Evolutionary conservation across 495 filamentous ascomycete species (phyloP).

Genomic region (Achaetomiella virescens): DNA sequence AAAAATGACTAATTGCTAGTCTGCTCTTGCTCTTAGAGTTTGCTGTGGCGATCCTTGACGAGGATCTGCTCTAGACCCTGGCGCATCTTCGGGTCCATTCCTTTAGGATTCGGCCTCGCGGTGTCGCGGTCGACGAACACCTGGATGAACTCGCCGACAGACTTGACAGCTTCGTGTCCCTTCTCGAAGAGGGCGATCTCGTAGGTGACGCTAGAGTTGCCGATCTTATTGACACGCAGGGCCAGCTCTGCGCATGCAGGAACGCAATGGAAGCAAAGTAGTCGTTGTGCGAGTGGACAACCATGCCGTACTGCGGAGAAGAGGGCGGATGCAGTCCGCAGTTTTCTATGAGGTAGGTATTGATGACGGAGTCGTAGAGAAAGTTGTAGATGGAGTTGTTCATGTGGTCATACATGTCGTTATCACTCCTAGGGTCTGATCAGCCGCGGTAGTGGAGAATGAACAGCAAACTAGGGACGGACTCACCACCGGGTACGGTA

Average conservation of each 20-base stretch:
- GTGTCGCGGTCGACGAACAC: constrained; percentile 77
- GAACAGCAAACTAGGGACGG: too few species aligned
- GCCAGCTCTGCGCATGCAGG: constrained; percentile 77
- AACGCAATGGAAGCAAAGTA: constrained; percentile 78
- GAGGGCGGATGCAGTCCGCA: constrained; percentile 68
- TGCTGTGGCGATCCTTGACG: constrained; percentile 8
- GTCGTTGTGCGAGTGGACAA: constrained; percentile 75
- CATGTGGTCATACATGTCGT: constrained; percentile 89
- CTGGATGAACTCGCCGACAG: constrained; percentile 82
- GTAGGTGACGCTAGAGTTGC: constrained; percentile 84
- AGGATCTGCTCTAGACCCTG: constrained; percentile 45
- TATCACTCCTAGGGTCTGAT: constrained; percentile 48
- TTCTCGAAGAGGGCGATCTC: constrained; percentile 83
- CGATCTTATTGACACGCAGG: constrained; percentile 74
- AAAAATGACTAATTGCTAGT: not conserved
- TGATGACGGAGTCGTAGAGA: constrained; percentile 83
- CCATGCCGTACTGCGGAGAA: constrained; percentile 67
- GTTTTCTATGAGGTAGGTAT: constrained; percentile 76
- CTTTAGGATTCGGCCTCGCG: constrained; percentile 54
- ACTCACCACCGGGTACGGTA: constrained; percentile 87
- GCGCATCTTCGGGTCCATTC: constrained; percentile 52
- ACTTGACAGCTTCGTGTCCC: constrained; percentile 67
- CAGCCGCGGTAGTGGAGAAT: not conserved
- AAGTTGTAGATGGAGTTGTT: constrained; percentile 82
- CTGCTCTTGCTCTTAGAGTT: constrained; percentile 6